Percentiles rank a stretch among this genome's conserved stretches.
phyloP scores from a whole-genome alignment of 257 asterid genomes.

The Hygrophila difformis region DNA sequence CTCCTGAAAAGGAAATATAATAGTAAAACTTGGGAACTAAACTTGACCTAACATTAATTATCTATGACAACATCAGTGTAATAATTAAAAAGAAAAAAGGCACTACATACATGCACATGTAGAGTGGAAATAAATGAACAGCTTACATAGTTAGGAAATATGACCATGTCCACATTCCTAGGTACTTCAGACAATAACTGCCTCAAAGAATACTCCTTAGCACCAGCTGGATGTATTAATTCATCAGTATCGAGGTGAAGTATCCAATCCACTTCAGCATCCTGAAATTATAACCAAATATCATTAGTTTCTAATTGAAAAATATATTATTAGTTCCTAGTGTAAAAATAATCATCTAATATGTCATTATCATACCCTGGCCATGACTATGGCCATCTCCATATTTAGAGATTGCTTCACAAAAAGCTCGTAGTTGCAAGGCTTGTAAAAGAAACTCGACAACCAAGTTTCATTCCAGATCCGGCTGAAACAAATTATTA shows the following conservation, averaged over 20 bases:
- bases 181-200: not conserved
- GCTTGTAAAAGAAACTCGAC: slow-evolving; percentile 91
- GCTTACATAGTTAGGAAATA: not conserved
- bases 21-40: slow-evolving; percentile 8
- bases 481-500: slow-evolving; percentile 51
- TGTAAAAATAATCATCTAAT: too few species aligned
- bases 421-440: slow-evolving; percentile 95
- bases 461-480: slow-evolving; percentile 98
- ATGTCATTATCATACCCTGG: slow-evolving; percentile 86
- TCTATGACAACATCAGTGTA: not conserved
- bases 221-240: not conserved
- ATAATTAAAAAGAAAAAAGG: too few species aligned
- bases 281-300: not conserved
- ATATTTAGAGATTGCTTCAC: slow-evolving; percentile 93
- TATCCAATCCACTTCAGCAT: not conserved
- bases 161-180: not conserved
- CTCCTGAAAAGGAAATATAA: slow-evolving; percentile 46
- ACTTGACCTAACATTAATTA: not conserved
- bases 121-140: too few species aligned
- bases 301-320: not conserved
- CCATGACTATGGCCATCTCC: slow-evolving; percentile 97
- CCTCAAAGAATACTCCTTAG: not conserved
- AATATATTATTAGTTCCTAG: slow-evolving; percentile 4
- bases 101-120: too few species aligned
- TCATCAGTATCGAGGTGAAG: not conserved